Conservation (phyloP, 1,284 basidiomycete genomes). For the Tylopilus orsonianus region DNA sequence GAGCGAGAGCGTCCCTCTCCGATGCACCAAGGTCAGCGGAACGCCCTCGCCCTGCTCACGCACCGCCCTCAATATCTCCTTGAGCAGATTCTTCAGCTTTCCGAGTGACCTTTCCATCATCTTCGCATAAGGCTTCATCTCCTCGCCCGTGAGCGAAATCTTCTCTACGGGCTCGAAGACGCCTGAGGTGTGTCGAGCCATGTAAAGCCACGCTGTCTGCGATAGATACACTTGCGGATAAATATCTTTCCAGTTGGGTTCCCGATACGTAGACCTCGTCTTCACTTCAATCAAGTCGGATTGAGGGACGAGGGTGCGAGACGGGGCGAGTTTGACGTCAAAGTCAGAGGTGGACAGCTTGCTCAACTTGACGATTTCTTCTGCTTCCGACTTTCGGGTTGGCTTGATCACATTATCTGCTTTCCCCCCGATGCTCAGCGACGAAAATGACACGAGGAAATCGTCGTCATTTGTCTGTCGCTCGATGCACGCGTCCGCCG, state of each 20-base stretch:
- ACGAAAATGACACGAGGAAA: slow-evolving; percentile 30
- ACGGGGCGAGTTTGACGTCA: slow-evolving; percentile 13
- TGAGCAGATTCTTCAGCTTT: slow-evolving; percentile 30
- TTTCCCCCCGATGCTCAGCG: slow-evolving; percentile 20
- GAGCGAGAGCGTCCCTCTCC: slow-evolving; percentile 20
- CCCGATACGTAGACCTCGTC: slow-evolving; percentile 33
- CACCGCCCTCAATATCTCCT: slow-evolving; percentile 26
- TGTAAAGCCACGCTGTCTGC: slow-evolving; percentile 38
- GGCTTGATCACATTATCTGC: not conserved
- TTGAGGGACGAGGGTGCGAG: slow-evolving; percentile 34
- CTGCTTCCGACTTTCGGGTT: not conserved
- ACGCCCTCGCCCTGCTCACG: slow-evolving; percentile 27
- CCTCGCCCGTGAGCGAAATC: slow-evolving; percentile 23
- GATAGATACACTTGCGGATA: slow-evolving; percentile 44
- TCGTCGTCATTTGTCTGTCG: slow-evolving; percentile 21
- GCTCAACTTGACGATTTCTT: slow-evolving; percentile 1
- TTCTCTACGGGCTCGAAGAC: slow-evolving; percentile 33
- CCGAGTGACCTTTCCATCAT: slow-evolving; percentile 21
- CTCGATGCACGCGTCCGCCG: slow-evolving; percentile 34
- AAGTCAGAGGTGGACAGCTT: slow-evolving; percentile 9
- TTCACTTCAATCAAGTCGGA: slow-evolving; percentile 40
- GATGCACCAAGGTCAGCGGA: slow-evolving; percentile 29
- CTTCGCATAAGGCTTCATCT: slow-evolving; percentile 26
- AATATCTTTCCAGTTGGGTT: slow-evolving; percentile 38
- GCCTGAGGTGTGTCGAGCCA: slow-evolving; percentile 38